These are phyloP conservation scores for Pulveroboletus sp. DNA, from an alignment of 768 basidiomycete genomes.

Conservation along the genomic window DNA sequence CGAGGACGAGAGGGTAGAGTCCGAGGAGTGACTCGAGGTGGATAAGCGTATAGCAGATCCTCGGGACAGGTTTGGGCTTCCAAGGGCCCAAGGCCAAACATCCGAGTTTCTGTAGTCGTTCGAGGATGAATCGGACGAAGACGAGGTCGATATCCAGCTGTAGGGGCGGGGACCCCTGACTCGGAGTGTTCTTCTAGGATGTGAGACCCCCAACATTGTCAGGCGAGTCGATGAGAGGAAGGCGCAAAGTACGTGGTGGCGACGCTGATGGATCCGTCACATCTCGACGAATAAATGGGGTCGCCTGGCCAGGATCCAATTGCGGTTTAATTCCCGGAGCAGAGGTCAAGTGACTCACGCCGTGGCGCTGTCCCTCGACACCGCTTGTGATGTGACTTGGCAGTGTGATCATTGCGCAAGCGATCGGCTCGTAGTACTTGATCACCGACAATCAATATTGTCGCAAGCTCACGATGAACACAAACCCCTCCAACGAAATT, in stretches of 20 bases:
- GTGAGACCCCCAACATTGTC: too few relatives aligned
- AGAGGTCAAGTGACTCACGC: constrained; percentile 1
- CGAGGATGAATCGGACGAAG: constrained; percentile 11
- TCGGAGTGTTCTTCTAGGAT: constrained; percentile 14
- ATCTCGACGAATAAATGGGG: constrained; percentile 22
- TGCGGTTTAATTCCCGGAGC: constrained; percentile 1
- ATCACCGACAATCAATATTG: not conserved
- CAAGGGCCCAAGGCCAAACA: constrained; percentile 17
- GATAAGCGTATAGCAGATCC: constrained; percentile 14
- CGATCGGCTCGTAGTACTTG: too few relatives aligned
- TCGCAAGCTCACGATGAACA: not conserved
- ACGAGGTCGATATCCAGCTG: constrained; percentile 20
- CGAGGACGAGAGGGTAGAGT: constrained; percentile 11
- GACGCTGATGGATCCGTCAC: constrained; percentile 9
- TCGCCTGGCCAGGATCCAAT: not conserved
- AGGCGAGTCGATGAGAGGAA: too few relatives aligned
- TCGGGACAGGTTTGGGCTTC: constrained; percentile 12
- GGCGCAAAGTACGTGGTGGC: not conserved
- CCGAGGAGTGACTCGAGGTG: constrained; percentile 12
- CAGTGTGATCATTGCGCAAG: too few relatives aligned
- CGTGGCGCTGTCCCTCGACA: constrained; percentile 18
- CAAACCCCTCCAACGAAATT: constrained; percentile 30
- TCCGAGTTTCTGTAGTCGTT: constrained; percentile 17
- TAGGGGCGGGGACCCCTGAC: constrained; percentile 31
- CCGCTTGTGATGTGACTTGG: constrained; percentile 11